Evolutionary conservation across 441 rosid genomes (phyloP).

Genomic region (Macaranga tanarius): DNA sequence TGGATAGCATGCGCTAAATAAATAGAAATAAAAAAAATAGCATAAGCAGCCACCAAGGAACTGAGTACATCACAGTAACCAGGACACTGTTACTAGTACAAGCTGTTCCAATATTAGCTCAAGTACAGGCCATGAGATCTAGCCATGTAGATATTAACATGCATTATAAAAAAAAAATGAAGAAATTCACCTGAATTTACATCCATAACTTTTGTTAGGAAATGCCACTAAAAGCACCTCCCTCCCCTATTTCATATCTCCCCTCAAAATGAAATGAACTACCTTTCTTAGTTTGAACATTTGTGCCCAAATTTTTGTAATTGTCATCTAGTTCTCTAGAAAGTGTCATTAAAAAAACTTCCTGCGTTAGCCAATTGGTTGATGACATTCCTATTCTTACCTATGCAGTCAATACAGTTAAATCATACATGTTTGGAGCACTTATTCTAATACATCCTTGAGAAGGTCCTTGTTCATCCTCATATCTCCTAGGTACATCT

Average conservation of each 20-base stretch:
- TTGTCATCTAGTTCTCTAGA: background rate
- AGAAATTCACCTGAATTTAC: background rate
- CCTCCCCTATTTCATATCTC: background rate
- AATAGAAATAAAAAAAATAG: background rate
- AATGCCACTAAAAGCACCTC: background rate
- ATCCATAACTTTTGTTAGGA: background rate
- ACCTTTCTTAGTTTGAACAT: background rate
- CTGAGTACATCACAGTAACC: conserved; percentile 3
- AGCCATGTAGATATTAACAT: too few species aligned
- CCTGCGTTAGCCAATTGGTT: background rate
- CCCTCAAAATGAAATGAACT: background rate
- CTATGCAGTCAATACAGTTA: background rate
- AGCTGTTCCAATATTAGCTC: background rate
- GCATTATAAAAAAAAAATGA: too few species aligned
- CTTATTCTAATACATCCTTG: background rate
- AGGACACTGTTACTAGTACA: background rate
- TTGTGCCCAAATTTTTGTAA: background rate
- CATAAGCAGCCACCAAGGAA: background rate
- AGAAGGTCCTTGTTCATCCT: background rate
- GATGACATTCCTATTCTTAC: background rate
- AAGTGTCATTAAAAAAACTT: background rate
- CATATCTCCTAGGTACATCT: background rate
- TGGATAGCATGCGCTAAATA: background rate
- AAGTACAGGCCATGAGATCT: too few species aligned
- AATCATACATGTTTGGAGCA: background rate